Percentiles rank a stretch among this genome's conserved stretches.
Evolutionary conservation across 768 basidiomycete genomes (phyloP).

Genomic region (Scleroderma citrinum): DNA sequence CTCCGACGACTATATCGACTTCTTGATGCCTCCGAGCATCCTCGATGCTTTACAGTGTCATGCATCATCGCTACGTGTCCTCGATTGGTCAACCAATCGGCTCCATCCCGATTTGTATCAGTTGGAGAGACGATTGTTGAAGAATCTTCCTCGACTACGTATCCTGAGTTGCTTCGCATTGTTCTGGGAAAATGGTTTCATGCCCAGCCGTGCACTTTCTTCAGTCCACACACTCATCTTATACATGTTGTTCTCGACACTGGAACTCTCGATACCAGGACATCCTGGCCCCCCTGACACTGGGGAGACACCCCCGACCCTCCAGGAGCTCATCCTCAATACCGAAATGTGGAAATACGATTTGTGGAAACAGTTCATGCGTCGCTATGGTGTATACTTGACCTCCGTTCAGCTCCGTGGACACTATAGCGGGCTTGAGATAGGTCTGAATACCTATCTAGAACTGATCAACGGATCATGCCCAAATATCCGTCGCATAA

Average conservation of each 20-base stretch:
- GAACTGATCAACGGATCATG: constrained; percentile 9
- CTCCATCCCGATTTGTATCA: not conserved
- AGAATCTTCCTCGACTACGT: constrained; percentile 12
- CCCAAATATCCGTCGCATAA: constrained; percentile 15
- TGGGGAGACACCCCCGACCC: not conserved
- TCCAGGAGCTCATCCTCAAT: constrained; percentile 16
- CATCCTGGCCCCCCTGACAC: no score
- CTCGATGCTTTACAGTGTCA: constrained; percentile 12
- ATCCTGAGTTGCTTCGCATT: constrained; percentile 9
- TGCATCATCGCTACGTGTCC: constrained; percentile 15
- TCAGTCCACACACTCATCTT: not conserved
- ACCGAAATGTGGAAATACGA: not conserved
- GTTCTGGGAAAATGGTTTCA: not conserved
- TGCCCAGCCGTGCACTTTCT: constrained; percentile 9
- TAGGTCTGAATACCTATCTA: not conserved
- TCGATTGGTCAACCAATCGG: constrained; percentile 13
- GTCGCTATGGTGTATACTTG: constrained; percentile 10
- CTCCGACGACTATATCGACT: not conserved
- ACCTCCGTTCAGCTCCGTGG: constrained; percentile 11
- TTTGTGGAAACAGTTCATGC: constrained; percentile 12
- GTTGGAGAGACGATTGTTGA: constrained; percentile 3
- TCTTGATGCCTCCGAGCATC: constrained; percentile 2
- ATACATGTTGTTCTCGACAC: no score
- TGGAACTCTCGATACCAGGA: no score
- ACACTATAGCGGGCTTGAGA: not conserved